phyloP scores from a whole-genome alignment of 176 grass and related monocot species.

The Cenchrus fungigraminus region DNA sequence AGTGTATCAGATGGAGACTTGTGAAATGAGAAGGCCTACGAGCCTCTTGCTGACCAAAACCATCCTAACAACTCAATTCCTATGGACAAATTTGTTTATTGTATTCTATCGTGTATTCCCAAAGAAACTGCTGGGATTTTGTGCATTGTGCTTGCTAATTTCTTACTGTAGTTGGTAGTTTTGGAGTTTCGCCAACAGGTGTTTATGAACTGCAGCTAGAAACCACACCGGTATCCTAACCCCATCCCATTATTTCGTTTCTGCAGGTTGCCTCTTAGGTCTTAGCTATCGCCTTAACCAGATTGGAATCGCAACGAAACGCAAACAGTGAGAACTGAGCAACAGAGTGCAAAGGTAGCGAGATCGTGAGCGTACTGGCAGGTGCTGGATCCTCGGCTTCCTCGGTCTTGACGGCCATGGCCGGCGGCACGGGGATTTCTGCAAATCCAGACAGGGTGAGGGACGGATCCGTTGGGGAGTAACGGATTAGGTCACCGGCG shows the following conservation, averaged over 20 bases:
- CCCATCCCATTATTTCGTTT: neutral
- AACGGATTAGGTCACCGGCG: neutral
- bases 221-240: neutral
- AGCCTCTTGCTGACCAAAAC: neutral
- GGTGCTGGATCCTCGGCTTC: constrained; percentile 67
- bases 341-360: neutral
- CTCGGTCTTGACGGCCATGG: constrained; percentile 73
- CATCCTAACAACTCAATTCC: neutral
- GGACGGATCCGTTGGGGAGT: constrained; percentile 6
- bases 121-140: neutral
- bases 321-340: neutral
- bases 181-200: neutral
- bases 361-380: constrained; percentile 52
- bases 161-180: neutral
- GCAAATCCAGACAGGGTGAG: constrained; percentile 4
- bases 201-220: constrained; percentile 2
- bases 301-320: constrained; percentile 1
- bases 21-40: neutral
- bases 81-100: neutral
- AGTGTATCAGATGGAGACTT: neutral
- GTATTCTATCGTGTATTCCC: neutral
- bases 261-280: neutral
- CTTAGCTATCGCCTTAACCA: neutral
- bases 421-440: constrained; percentile 78
- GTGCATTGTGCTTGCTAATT: neutral